phyloP scores from a whole-genome alignment of 495 filamentous ascomycete species.

The Aspergillus avenaceus region DNA sequence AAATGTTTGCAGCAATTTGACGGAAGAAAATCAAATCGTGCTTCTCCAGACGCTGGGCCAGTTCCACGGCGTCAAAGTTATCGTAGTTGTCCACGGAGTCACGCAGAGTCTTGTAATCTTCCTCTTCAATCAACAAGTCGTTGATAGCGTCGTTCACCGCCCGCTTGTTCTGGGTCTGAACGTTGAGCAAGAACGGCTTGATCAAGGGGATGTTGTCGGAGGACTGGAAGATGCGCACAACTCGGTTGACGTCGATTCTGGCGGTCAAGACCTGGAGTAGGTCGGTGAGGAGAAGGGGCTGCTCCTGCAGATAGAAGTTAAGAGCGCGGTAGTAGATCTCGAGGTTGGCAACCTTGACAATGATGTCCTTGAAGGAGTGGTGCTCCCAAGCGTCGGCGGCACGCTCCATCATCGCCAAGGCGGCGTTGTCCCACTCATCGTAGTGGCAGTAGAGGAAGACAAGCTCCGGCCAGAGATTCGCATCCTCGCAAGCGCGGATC shows the following conservation, averaged over 20 bases:
- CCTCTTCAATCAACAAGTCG: conserved; percentile 96
- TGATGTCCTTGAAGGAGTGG: conserved; percentile 98
- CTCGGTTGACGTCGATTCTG: conserved; percentile 95
- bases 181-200: conserved; percentile 97
- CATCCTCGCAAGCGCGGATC: conserved; percentile 92
- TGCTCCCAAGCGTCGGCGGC: conserved; percentile 98
- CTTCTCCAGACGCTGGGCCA: conserved; percentile 89
- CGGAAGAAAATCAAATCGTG: conserved; percentile 99
- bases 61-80: conserved; percentile 96
- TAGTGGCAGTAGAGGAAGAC: conserved; percentile 99
- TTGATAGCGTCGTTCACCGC: conserved; percentile 98
- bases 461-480: conserved; percentile 94
- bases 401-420: conserved; percentile 98
- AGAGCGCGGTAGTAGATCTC: conserved; percentile 98
- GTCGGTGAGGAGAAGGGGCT: conserved; percentile 92
- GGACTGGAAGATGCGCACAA: conserved; percentile 96
- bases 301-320: conserved; percentile 97
- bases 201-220: conserved; percentile 98
- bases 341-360: conserved; percentile 96
- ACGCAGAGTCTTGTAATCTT: conserved; percentile 96
- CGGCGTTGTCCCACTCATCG: conserved; percentile 98
- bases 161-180: conserved; percentile 96
- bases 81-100: conserved; percentile 98
- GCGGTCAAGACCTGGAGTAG: conserved; percentile 86
- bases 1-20: conserved; percentile 96